Conservation (phyloP, 805 yeast genomes). For the Teunomyces kruisii region DNA sequence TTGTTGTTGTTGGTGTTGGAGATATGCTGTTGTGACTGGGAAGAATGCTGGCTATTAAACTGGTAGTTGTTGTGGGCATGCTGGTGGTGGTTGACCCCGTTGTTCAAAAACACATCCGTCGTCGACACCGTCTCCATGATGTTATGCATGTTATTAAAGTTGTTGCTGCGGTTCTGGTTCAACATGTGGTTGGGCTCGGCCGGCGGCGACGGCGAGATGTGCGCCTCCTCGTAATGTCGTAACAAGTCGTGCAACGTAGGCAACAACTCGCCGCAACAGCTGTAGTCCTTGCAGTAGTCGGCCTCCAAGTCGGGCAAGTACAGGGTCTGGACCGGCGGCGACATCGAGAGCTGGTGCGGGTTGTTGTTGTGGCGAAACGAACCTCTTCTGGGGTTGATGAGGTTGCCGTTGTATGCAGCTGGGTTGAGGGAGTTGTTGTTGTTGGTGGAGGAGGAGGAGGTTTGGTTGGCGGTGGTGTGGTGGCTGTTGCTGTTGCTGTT, state of each 20-base stretch:
- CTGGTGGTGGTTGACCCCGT: constrained; percentile 21
- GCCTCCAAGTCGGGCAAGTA: constrained; percentile 93
- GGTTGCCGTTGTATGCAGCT: constrained; percentile 13
- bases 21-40: constrained; percentile 15
- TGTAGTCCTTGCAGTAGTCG: constrained; percentile 93
- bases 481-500: constrained; percentile 9
- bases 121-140: constrained; percentile 88
- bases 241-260: constrained; percentile 93
- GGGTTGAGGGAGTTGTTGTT: constrained; percentile 12
- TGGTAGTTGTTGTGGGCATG: constrained; percentile 9
- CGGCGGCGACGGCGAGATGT: constrained; percentile 63
- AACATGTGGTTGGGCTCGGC: constrained; percentile 31
- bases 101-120: constrained; percentile 79
- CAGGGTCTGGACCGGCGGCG: constrained; percentile 70
- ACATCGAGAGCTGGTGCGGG: constrained; percentile 33
- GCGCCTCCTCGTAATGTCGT: constrained; percentile 95
- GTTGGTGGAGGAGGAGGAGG: no score
- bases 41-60: constrained; percentile 5
- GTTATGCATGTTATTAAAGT: constrained; percentile 49
- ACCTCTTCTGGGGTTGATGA: constrained; percentile 37
- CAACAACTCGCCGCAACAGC: constrained; percentile 89
- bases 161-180: constrained; percentile 30
- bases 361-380: constrained; percentile 30
- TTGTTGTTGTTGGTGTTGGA: constrained; percentile 1
- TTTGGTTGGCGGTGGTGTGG: constrained; percentile 5